Evolutionary conservation across 1,284 basidiomycete genomes (phyloP), one percentile per base, ranked within the genome.

Genomic region (Ustanciosporium gigantosporum): DNA sequence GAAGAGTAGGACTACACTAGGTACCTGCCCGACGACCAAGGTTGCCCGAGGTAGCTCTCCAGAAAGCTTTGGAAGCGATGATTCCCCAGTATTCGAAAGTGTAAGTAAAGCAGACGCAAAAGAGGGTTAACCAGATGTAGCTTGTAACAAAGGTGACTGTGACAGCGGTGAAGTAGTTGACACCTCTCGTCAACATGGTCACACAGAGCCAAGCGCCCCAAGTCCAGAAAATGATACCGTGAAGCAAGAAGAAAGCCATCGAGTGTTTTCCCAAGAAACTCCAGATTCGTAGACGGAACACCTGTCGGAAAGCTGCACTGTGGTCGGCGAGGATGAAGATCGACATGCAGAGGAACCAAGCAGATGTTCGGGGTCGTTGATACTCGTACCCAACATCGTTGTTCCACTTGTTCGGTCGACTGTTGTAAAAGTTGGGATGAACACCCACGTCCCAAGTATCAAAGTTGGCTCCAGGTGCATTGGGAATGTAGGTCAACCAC

Each of bases 61-160:
- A 72, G 47, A 68, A 44, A 15, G 67, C 47, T 59, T 68, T 68
- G 17, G 65, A 70, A 41, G 69, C 45, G 35, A 59, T 44, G 41
- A 66, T 58, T 19, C 67, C 60, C 70, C 68, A 72, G 41, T 55
- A 52, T 43, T 72, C 70, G 43, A 72, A 70, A 2, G 68, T 72
- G 41, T 61, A 58, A 6, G 70, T 72, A 34, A 70, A 72, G 31
- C 25, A 36, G n/a, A 65, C 36, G 45, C 65, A 69, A 44, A 72
- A 52, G 39, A 66, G 19, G 4, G 56, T 51, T 16, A 71, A 47
- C 37, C 38, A 41, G 42, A 52, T 40, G 45, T 72, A 72, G 21
- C 41, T 49, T 3, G 66, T 70, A 25, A 70, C 20, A 36, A 72
- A 66, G 11, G 58, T 56, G 36, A 72, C 50, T 44, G 64, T 56